phyloP scores from a whole-genome alignment of 1,284 basidiomycete genomes.

The Cryptococcus neoformans region DNA sequence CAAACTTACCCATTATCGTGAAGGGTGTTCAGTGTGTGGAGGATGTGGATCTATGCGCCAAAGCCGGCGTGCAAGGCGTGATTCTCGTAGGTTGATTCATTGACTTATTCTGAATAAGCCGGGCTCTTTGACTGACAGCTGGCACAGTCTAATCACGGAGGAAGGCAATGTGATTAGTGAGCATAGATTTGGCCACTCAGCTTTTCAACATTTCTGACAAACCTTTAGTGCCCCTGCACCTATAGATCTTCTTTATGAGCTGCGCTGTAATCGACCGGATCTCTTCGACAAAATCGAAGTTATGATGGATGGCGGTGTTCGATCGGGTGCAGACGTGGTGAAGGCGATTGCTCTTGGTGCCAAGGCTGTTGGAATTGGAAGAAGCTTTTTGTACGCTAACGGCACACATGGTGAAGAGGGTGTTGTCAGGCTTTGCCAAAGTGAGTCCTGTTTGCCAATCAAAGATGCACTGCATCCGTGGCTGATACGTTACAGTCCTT shows the following conservation, averaged over 20 bases:
- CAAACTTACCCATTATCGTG: slow-evolving; percentile 52
- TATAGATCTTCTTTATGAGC: slow-evolving; percentile 51
- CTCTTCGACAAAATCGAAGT: slow-evolving; percentile 55
- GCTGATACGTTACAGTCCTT: slow-evolving; percentile 44
- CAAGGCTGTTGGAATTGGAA: slow-evolving; percentile 56
- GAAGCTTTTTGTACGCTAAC: slow-evolving; percentile 56
- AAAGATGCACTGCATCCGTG: not conserved
- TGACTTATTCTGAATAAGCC: not conserved
- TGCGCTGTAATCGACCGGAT: slow-evolving; percentile 52
- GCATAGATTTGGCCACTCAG: slow-evolving; percentile 1
- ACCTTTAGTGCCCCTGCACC: slow-evolving; percentile 44
- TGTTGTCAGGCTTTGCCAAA: slow-evolving; percentile 52
- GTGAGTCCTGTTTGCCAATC: slow-evolving; percentile 32
- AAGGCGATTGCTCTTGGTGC: slow-evolving; percentile 59
- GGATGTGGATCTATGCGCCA: slow-evolving; percentile 53
- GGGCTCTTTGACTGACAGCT: slow-evolving; percentile 36
- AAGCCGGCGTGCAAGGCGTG: slow-evolving; percentile 55
- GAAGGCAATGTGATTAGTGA: slow-evolving; percentile 49
- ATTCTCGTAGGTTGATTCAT: slow-evolving; percentile 40
- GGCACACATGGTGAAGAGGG: slow-evolving; percentile 55
- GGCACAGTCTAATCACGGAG: slow-evolving; percentile 53
- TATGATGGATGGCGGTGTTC: slow-evolving; percentile 57
- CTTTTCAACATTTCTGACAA: not conserved
- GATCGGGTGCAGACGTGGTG: slow-evolving; percentile 56
- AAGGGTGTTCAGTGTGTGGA: slow-evolving; percentile 56